phyloP scores from a whole-genome alignment of 1,284 basidiomycete species.

The Mycena citricolor region DNA sequence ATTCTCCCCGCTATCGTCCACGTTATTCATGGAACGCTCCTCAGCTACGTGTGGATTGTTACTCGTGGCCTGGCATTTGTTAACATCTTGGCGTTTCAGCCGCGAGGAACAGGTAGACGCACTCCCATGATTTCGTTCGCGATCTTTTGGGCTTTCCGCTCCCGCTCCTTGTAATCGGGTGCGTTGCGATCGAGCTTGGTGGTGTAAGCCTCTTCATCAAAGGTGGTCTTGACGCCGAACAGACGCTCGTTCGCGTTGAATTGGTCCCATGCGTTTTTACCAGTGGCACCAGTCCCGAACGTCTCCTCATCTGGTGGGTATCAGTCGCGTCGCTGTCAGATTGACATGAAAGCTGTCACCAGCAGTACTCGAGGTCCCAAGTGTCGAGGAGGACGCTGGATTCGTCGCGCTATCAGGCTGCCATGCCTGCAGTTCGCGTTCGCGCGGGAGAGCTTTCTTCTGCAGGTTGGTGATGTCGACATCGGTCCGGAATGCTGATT shows the following conservation, averaged over 20 bases:
- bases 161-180: constrained; percentile 86
- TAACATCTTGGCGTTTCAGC: no score
- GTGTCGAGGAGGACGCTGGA: no score
- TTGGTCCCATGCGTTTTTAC: constrained; percentile 92
- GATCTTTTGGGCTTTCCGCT: constrained; percentile 84
- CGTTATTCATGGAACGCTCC: constrained; percentile 71
- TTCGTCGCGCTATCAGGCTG: no score
- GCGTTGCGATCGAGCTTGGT: constrained; percentile 88
- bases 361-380: no score
- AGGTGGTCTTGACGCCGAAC: constrained; percentile 90
- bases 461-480: constrained; percentile 83
- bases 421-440: constrained; percentile 88
- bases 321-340: no score
- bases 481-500: constrained; percentile 83
- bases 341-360: no score
- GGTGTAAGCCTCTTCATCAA: constrained; percentile 94
- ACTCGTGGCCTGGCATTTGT: constrained; percentile 56
- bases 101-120: no score
- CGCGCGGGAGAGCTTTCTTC: constrained; percentile 51
- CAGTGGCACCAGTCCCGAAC: constrained; percentile 55
- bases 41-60: constrained; percentile 89
- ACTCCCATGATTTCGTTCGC: constrained; percentile 90
- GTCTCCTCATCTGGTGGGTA: constrained; percentile 77
- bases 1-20: constrained; percentile 74
- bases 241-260: constrained; percentile 92